phyloP scores from a whole-genome alignment of 345 rosid genomes.

The Eucalyptus tenuipes region DNA sequence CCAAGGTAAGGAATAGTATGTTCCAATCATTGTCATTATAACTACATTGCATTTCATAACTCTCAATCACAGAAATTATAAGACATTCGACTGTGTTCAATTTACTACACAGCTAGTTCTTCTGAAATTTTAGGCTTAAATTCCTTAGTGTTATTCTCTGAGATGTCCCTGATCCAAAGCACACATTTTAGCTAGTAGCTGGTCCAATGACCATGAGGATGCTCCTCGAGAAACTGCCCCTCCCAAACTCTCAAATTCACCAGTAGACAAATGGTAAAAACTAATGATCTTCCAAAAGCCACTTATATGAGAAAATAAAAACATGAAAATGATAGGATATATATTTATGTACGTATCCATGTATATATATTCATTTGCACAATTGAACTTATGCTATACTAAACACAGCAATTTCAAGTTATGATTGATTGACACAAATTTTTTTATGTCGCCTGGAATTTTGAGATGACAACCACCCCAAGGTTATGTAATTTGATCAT shows the following conservation, averaged over 20 bases:
- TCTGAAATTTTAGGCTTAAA: not conserved
- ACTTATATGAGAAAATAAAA: not conserved
- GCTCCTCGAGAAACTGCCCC: not conserved
- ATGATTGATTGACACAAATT: not conserved
- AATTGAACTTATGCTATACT: not conserved
- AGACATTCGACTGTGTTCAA: not conserved
- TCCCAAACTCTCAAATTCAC: not conserved
- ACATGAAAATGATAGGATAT: not conserved
- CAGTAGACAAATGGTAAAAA: not conserved
- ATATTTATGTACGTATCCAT: not conserved
- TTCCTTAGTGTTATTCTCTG: not conserved
- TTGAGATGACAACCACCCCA: not conserved
- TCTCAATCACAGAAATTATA: not conserved
- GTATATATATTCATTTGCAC: not conserved
- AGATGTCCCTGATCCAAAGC: not conserved
- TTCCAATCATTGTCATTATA: not conserved
- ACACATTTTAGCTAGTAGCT: not conserved
- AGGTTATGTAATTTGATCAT: not conserved
- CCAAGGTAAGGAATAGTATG: not conserved
- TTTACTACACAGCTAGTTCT: not conserved
- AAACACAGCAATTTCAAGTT: not conserved
- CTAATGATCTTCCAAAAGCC: not conserved
- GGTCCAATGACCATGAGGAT: not conserved
- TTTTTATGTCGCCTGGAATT: not conserved
- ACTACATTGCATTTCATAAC: not conserved